Evolutionary conservation across 208 protist genomes (phyloP), one percentile per base, ranked within the genome.

Genomic region (Phytomonas francai): DNA sequence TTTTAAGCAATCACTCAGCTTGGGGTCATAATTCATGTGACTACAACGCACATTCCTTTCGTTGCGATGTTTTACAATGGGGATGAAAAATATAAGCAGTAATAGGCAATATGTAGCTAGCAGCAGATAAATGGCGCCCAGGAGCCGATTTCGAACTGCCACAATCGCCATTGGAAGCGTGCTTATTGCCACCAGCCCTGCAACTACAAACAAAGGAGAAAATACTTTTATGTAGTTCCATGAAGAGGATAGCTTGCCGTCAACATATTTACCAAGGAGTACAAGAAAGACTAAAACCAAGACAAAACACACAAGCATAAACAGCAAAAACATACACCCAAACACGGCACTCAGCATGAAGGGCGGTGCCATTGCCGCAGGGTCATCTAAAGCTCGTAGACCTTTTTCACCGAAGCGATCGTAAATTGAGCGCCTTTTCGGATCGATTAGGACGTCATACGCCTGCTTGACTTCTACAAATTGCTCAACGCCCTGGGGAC

Each of bases 381-480:
- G 77, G 74, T 83, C 78, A 31, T 87, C 79, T 56, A 87, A 66
- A 28, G 82, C 68, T 5, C 68, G 42, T 4, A 87, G 67, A 3
- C 81, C 82, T 0, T 73, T 79, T 36, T 77, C 82, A 8, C 87
- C 87, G 36, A 87, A 92, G 12, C 34, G 22, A 62, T 93, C 87
- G 66, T 93, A 93, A 33, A 88, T 80, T 5, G 45, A 32, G 19
- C 78, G 68, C 70, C 86, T 87, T 45, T 81, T 54, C 32, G 69
- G 63, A 70, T 99, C 91, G 22, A 74, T 85, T 0, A 99, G 85
- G 19, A 99, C 88, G 57, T 98, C 95, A 75, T 99, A 99, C 22
- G 98, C 98, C 25, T 82, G 72, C 62, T 83, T 91, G 34, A 99
- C 85, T 36, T 83, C 54, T 45, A 88, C 78, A 70, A 97, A 97